These are phyloP conservation scores for Kwoniella dendrophila DNA, from an alignment of 768 basidiomycete genomes.

Conservation along the genomic window DNA sequence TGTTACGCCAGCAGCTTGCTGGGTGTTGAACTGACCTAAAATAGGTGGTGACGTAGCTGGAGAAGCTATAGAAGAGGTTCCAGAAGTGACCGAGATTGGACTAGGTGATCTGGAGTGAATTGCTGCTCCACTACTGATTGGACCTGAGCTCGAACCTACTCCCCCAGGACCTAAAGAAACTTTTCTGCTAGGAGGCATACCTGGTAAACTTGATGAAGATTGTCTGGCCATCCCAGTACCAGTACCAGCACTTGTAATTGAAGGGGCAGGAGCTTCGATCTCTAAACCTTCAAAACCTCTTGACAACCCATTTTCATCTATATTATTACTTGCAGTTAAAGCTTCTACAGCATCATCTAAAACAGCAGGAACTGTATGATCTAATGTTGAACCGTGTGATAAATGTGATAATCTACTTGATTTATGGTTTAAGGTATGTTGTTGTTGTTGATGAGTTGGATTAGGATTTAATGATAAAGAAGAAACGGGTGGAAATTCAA, in stretches of 20 bases:
- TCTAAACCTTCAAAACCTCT: constrained; percentile 38
- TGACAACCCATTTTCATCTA: constrained; percentile 11
- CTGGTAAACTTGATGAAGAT: constrained; percentile 27
- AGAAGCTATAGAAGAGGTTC: constrained; percentile 25
- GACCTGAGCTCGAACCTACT: too few relatives aligned
- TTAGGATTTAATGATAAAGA: constrained; percentile 48
- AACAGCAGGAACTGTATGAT: constrained; percentile 68
- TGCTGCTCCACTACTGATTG: neutral
- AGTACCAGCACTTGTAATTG: constrained; percentile 9
- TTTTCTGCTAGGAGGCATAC: too few relatives aligned
- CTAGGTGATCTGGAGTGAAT: constrained; percentile 35
- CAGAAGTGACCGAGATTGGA: constrained; percentile 35
- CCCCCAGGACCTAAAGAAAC: constrained; percentile 14
- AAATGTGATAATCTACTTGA: constrained; percentile 48
- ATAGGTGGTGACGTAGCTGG: constrained; percentile 43
- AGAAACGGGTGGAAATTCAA: constrained; percentile 61
- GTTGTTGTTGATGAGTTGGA: constrained; percentile 21
- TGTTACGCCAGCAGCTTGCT: constrained; percentile 8
- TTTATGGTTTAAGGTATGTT: constrained; percentile 48
- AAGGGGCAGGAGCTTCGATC: constrained; percentile 47
- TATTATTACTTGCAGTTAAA: constrained; percentile 57
- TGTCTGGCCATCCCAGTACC: constrained; percentile 41
- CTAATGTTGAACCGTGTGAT: constrained; percentile 67
- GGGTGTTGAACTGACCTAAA: constrained; percentile 31
- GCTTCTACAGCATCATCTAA: constrained; percentile 79